phyloP scores from a whole-genome alignment of 352 stramenopile genomes.

The Lagenidium giganteum region DNA sequence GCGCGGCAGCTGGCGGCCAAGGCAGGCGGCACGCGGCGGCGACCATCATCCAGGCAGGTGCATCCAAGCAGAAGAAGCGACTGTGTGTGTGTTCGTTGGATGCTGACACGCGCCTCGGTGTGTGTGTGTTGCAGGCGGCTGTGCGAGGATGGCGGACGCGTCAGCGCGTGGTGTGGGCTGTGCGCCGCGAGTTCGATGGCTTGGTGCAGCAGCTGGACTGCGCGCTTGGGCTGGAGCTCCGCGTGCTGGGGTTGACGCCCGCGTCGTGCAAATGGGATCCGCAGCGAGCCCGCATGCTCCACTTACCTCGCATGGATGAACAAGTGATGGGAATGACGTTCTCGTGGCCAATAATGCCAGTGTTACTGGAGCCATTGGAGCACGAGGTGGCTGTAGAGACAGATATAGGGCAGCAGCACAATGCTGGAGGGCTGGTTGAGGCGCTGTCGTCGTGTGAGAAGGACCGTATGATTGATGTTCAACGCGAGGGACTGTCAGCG shows the following conservation, averaged over 20 bases:
- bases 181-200: slow-evolving; percentile 35
- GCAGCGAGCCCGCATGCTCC: slow-evolving; percentile 21
- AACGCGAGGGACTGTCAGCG: no score
- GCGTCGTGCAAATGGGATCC: no score
- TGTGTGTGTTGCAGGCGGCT: slow-evolving; percentile 19
- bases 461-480: no score
- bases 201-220: slow-evolving; percentile 33
- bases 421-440: no score
- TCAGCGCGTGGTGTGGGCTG: slow-evolving; percentile 33
- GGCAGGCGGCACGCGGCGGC: neutral
- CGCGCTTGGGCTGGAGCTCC: slow-evolving; percentile 27
- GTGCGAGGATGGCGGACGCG: slow-evolving; percentile 58
- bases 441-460: no score
- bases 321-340: no score
- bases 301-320: slow-evolving; percentile 21
- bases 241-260: no score
- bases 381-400: no score
- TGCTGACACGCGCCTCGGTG: neutral
- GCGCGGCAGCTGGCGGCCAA: neutral
- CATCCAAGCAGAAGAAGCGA: no score
- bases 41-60: neutral
- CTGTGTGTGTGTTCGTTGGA: neutral
- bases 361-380: no score
- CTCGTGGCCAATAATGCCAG: no score
- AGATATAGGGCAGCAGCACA: no score